Base-by-base conservation (phyloP, 345 rosid species). In the Hibiscus syriacus region DNA sequence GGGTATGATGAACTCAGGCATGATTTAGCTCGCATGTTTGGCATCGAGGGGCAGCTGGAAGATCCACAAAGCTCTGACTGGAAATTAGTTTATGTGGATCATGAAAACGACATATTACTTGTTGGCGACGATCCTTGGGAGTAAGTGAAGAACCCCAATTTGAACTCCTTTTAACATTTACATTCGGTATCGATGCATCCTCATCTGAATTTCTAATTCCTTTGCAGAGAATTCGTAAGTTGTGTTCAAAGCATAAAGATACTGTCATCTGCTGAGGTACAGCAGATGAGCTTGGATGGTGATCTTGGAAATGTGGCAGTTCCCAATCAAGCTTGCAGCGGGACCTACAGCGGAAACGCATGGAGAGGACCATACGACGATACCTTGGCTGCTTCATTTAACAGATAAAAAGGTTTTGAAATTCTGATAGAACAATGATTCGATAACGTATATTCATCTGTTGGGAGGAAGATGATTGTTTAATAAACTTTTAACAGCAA, bases 111-210 rank as follows among this genome's bases (percentile, higher is more conserved):
- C 73, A 89, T 93, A 64, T 77, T 94, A 55, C 99, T 91, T 23
- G 96, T 90, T 48, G 99, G 99, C 3, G 99, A 94, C 59, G 97
- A 94, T 75, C 99, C 98, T 43, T 93, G 98, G 97, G 96, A 93
- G 98, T 89, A 87, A 80, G 97, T 83, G 29, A 22, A 26, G 29
- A 22, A 26, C 96, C 14, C 45, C 45, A 39, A 39, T 10, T 39
- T 11, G 45, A 39, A 39, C 45, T 39, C 12, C 16, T 9, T 6
- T 39, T 2, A 39, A 12, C 45, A 9, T 39, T 39, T 39, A 39
- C 13, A 9, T 39, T 12, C 14, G 6, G 49, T 45, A 3, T 14
- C 49, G 2, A 45, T 3, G 13, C 17, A 14, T 10, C 17, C 17
- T 45, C 14, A 12, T 14, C 13, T 0, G 7, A 34, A 34, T 34